These are phyloP conservation scores for Eleusine coracana DNA, from an alignment of 176 grass and related monocot species.

Conservation along the genomic window DNA sequence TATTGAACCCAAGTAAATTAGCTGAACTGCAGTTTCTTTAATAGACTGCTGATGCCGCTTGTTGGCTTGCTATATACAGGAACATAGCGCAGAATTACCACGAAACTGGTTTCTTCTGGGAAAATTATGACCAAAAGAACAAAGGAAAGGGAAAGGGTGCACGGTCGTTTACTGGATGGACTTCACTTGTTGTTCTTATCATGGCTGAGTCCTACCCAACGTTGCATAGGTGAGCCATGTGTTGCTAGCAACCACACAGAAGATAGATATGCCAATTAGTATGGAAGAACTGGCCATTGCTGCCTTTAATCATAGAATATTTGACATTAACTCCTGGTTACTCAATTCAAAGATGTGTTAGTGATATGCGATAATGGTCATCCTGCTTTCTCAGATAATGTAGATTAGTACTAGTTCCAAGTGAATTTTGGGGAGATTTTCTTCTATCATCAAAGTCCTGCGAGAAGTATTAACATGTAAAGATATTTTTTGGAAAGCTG, in stretches of 20 bases:
- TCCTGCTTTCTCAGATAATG: neutral
- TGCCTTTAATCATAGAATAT: neutral
- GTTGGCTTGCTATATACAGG: slow-evolving; percentile 37
- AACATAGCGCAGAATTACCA: slow-evolving; percentile 81
- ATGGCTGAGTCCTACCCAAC: slow-evolving; percentile 84
- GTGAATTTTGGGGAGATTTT: neutral
- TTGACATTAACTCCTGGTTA: neutral
- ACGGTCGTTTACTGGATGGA: slow-evolving; percentile 92
- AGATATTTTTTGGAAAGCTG: neutral
- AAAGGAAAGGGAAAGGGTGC: slow-evolving; percentile 88
- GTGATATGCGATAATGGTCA: neutral
- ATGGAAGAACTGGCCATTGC: neutral
- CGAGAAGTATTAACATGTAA: slow-evolving; percentile 5
- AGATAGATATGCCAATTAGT: neutral
- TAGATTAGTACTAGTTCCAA: slow-evolving; percentile 1
- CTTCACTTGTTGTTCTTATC: slow-evolving; percentile 81
- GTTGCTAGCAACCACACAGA: neutral
- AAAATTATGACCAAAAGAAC: slow-evolving; percentile 88
- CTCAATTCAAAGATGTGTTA: neutral
- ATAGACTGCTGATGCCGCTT: slow-evolving; percentile 10
- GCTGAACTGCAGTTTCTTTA: slow-evolving; percentile 18
- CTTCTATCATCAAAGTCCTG: neutral
- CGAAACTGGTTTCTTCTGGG: slow-evolving; percentile 88
- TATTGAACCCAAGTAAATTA: slow-evolving; percentile 11
- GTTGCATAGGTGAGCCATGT: slow-evolving; percentile 52